Base-by-base conservation (phyloP, 2,329 filamentous ascomycete species). In the Plenodomus tracheiphilus region DNA sequence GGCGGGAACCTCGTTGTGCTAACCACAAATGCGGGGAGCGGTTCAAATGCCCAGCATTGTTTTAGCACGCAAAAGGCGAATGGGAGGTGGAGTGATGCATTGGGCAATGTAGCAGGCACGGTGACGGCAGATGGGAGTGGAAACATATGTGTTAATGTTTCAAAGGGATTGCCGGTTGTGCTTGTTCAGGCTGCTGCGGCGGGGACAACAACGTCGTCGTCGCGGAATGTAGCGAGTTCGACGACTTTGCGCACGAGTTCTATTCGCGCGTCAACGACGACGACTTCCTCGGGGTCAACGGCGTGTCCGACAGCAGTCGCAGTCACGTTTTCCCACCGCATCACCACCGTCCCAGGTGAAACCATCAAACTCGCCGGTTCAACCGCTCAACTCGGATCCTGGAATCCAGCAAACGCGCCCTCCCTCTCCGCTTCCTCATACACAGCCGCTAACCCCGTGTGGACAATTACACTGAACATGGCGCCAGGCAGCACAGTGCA, bases 331-430 rank as follows among this genome's bases (percentile, higher is more conserved):
- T 68, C 72, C 21, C 70, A 80, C 13, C 75, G 76, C 43, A 74
- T 77, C 4, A 65, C 65, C 1, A 81, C 78, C 1, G 75, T 74
- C 38, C 76, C 65, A 39, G 79, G 79, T 17, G 78, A 81, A 49
- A 79, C 77, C 22, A 61, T 81, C 32, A 76, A 74, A 41, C 64
- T 81, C 3, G 59, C 72, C 0, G 79, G 79, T 30, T 75, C 72
- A 57, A 71, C 69, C 1, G 52, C 68, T 2, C 74, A 77, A 41
- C 66, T 81, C 0, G 78, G 77, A 0, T 62, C 51, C 19, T 81
- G 78, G 77, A 64, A 74, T 15, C 43, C 76, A 3, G 61, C 60
- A 8, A 69, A 61, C 11, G 74, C 70, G 5, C 70, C 71, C 47
- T 67, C 72, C 11, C 61, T 81, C 39, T 69, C 70, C 13, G 73